phyloP scores from a whole-genome alignment of 2,329 filamentous ascomycete species.

The Penicillium sclerotigenum region DNA sequence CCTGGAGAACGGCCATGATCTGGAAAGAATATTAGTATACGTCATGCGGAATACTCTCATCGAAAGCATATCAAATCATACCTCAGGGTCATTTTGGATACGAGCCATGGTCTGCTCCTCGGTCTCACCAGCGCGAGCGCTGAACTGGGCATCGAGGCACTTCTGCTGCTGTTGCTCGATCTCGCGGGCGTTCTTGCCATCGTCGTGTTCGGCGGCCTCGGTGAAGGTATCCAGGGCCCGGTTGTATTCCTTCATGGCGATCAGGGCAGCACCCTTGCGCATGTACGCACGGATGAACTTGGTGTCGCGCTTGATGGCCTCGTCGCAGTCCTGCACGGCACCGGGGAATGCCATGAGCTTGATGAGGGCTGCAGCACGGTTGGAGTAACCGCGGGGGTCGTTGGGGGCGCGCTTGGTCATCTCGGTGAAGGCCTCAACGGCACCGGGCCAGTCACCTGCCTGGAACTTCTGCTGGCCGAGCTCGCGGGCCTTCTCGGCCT shows the following conservation, averaged over 20 bases:
- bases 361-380: constrained; percentile 93
- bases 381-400: constrained; percentile 92
- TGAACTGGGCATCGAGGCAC: constrained; percentile 84
- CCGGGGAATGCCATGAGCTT: constrained; percentile 95
- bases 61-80: constrained; percentile 45
- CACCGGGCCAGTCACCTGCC: constrained; percentile 89
- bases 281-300: constrained; percentile 95
- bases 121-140: constrained; percentile 86
- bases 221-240: constrained; percentile 87
- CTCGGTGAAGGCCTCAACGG: constrained; percentile 89
- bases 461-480: constrained; percentile 97
- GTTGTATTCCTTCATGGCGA: constrained; percentile 97
- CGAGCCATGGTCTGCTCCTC: constrained; percentile 94
- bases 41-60: background rate
- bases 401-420: constrained; percentile 95
- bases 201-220: constrained; percentile 75
- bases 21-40: constrained; percentile 34
- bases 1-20: constrained; percentile 89
- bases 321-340: constrained; percentile 87
- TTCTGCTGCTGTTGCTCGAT: constrained; percentile 94
- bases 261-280: constrained; percentile 90
- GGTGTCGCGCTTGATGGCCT: constrained; percentile 84
- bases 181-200: constrained; percentile 78
- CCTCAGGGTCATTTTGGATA: constrained; percentile 85
- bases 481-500: constrained; percentile 93